Conservation (phyloP, 345 rosid species). For the Cardamine resedifolia region DNA sequence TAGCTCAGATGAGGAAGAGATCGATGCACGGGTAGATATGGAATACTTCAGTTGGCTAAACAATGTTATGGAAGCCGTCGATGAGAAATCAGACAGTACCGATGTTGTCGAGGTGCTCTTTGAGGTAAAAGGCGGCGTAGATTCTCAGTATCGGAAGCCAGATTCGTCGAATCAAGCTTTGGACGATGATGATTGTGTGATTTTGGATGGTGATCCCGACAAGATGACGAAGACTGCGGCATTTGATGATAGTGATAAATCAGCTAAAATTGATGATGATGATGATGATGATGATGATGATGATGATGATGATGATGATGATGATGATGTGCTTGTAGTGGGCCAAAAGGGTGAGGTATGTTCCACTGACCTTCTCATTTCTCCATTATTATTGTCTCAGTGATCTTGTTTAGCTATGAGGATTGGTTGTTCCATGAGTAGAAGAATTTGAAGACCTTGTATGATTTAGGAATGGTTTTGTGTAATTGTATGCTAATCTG, state of each 20-base stretch:
- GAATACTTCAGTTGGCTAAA: conserved; percentile 9
- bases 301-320: conserved; percentile 29
- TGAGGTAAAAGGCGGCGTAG: conserved; percentile 8
- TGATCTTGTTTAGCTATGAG: not conserved
- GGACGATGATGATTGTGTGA: conserved; percentile 37
- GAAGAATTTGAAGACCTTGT: not conserved
- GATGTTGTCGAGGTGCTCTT: conserved; percentile 28
- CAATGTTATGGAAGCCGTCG: conserved; percentile 1
- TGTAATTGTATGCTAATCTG: not conserved
- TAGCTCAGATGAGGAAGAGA: conserved; percentile 37
- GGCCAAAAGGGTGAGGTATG: conserved; percentile 42
- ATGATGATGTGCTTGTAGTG: conserved; percentile 34
- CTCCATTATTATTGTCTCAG: not conserved
- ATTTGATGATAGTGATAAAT: not conserved
- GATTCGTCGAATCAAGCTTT: not conserved
- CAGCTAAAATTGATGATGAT: not conserved
- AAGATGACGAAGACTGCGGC: not conserved
- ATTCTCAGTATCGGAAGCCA: conserved; percentile 23
- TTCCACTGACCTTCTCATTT: conserved; percentile 4
- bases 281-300: conserved; percentile 23
- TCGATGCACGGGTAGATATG: not conserved
- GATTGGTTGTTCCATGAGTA: not conserved
- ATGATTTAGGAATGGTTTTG: not conserved
- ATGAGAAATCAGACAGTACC: conserved; percentile 25
- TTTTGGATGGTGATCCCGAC: conserved; percentile 38